Evolutionary conservation across 2,329 filamentous ascomycete genomes (phyloP).

Genomic region (Diaporthe velutina): DNA sequence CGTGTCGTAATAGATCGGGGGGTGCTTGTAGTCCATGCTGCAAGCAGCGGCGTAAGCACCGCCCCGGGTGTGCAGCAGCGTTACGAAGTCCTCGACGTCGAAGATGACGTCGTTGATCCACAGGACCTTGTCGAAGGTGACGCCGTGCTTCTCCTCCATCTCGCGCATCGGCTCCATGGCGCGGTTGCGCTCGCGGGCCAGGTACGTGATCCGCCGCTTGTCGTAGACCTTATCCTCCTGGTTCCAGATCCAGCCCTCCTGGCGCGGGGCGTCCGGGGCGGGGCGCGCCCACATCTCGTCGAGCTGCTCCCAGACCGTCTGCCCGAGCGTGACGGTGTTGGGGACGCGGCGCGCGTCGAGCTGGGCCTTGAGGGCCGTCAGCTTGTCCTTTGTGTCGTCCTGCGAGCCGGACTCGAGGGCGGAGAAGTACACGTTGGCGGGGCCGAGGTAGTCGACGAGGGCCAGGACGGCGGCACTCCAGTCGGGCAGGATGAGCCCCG

Average conservation of each 20-base stretch:
- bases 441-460: constrained; percentile 68
- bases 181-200: constrained; percentile 73
- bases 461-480: constrained; percentile 72
- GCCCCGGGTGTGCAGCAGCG: constrained; percentile 65
- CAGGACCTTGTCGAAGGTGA: constrained; percentile 66
- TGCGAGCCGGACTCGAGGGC: constrained; percentile 77
- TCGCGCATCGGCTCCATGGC: constrained; percentile 70
- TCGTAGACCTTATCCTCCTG: constrained; percentile 64
- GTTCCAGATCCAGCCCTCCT: constrained; percentile 72
- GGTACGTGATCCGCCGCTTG: constrained; percentile 75
- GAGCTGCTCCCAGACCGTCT: constrained; percentile 65
- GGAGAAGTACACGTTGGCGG: constrained; percentile 74
- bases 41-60: constrained; percentile 72
- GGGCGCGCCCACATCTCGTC: constrained; percentile 64
- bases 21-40: constrained; percentile 68
- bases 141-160: constrained; percentile 60
- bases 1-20: constrained; percentile 70
- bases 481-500: constrained; percentile 67
- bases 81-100: constrained; percentile 64
- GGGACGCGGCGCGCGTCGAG: constrained; percentile 64
- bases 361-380: constrained; percentile 67
- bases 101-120: constrained; percentile 75
- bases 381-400: constrained; percentile 74
- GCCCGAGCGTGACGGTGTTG: constrained; percentile 69
- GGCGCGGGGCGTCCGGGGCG: constrained; percentile 48